Percentiles rank a stretch among this genome's conserved stretches.
These are phyloP conservation scores for Teunomyces panamensis DNA, from an alignment of 805 yeast species.

Conservation along the genomic window DNA sequence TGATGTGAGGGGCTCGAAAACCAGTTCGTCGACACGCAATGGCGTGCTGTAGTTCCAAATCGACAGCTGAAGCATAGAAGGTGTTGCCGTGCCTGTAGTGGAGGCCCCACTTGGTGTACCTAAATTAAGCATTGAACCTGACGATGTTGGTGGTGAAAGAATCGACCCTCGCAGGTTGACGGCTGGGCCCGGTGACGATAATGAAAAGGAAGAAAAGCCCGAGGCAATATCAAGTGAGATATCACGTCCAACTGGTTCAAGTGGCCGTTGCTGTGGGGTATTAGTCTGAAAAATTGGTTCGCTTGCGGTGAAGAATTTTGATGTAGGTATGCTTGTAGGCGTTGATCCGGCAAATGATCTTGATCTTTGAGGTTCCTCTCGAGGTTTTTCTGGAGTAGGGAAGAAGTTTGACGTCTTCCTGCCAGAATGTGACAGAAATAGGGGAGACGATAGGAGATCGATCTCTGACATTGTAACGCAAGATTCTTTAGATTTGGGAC, in stretches of 20 bases:
- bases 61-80: slow-evolving; percentile 6
- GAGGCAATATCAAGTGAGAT: background rate
- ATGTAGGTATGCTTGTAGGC: background rate
- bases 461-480: background rate
- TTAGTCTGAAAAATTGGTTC: slow-evolving; percentile 1
- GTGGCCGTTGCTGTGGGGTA: background rate
- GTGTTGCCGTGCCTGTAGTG: slow-evolving; percentile 9
- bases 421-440: slow-evolving; percentile 4
- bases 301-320: slow-evolving; percentile 6
- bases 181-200: background rate
- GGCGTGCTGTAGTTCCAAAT: slow-evolving; percentile 10
- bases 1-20: background rate
- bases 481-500: too few relatives aligned
- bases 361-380: background rate
- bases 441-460: slow-evolving; percentile 1
- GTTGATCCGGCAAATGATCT: background rate
- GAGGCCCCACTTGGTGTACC: slow-evolving; percentile 5
- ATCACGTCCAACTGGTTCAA: background rate
- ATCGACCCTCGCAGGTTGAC: background rate
- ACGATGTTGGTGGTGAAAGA: background rate
- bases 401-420: slow-evolving; percentile 16
- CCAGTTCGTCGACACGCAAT: background rate
- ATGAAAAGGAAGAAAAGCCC: background rate
- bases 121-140: background rate
- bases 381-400: slow-evolving; percentile 4